Percentiles rank a stretch among this genome's conserved stretches.
These are phyloP conservation scores for Eucalyptus cloeziana DNA, from an alignment of 345 rosid genomes.

Conservation along the genomic window DNA sequence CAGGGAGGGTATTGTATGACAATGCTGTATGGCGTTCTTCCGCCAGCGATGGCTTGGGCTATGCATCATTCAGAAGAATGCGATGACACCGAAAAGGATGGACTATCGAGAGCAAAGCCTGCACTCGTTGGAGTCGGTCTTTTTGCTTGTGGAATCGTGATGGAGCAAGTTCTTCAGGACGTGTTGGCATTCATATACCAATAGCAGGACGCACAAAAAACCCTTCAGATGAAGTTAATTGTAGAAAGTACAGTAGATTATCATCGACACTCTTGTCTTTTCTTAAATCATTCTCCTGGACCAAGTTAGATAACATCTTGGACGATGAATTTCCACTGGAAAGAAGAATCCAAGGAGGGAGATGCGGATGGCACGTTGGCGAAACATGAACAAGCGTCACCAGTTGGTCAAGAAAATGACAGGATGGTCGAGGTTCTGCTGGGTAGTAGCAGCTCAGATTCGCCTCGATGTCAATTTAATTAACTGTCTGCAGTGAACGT, in stretches of 20 bases:
- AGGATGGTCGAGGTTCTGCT: neutral
- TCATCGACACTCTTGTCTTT: neutral
- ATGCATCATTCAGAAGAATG: conserved; percentile 2
- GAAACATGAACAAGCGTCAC: neutral
- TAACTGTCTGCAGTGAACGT: neutral
- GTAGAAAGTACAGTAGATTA: neutral
- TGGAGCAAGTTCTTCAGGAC: conserved; percentile 31
- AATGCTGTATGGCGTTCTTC: conserved; percentile 51
- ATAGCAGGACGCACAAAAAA: neutral
- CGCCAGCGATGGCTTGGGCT: conserved; percentile 70
- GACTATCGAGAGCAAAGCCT: conserved; percentile 12
- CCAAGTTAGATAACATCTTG: neutral
- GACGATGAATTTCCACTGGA: neutral
- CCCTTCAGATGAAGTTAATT: neutral
- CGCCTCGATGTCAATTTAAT: neutral
- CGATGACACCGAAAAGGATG: neutral
- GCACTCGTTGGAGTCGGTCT: conserved; percentile 31
- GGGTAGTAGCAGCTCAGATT: neutral
- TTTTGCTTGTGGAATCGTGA: conserved; percentile 31
- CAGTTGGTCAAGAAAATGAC: neutral
- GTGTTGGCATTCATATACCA: neutral
- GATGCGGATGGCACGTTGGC: neutral
- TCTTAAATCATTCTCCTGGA: neutral
- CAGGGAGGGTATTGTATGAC: conserved; percentile 75
- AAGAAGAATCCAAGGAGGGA: neutral